Conservation (phyloP, 2,329 filamentous ascomycete species). For the Keithomyces neogunnii region DNA sequence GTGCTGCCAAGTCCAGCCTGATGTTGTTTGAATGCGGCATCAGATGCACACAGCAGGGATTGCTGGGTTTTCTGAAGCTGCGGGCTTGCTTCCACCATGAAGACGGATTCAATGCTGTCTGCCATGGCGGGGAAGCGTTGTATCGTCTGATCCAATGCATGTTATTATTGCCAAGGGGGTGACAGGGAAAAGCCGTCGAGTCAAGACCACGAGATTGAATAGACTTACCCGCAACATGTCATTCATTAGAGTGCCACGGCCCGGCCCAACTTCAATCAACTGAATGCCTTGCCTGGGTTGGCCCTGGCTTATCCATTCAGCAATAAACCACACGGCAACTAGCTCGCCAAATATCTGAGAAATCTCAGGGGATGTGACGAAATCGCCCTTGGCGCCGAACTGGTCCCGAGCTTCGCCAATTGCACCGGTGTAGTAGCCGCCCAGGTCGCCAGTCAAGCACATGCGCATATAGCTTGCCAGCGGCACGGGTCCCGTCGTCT, state of each 20-base stretch:
- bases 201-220: no score
- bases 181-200: neutral
- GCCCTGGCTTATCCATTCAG: constrained; percentile 94
- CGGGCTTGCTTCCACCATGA: constrained; percentile 88
- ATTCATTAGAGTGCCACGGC: constrained; percentile 92
- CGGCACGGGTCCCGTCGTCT: constrained; percentile 78
- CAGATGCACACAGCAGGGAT: constrained; percentile 67
- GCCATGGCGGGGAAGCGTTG: constrained; percentile 73
- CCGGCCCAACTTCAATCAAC: constrained; percentile 89
- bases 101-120: constrained; percentile 73
- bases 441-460: constrained; percentile 83
- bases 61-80: constrained; percentile 72
- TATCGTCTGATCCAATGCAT: constrained; percentile 53
- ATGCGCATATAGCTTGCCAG: constrained; percentile 97
- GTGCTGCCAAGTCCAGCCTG: constrained; percentile 65
- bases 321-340: constrained; percentile 86
- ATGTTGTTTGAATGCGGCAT: constrained; percentile 58
- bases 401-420: constrained; percentile 65
- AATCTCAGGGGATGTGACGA: constrained; percentile 95
- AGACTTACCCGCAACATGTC: constrained; percentile 75
- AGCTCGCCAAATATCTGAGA: constrained; percentile 96
- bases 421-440: constrained; percentile 86
- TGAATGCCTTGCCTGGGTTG: constrained; percentile 65
- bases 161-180: neutral
- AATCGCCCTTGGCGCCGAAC: constrained; percentile 90